phyloP scores from a whole-genome alignment of 345 rosid genomes.

The Rhodamnia argentea region DNA sequence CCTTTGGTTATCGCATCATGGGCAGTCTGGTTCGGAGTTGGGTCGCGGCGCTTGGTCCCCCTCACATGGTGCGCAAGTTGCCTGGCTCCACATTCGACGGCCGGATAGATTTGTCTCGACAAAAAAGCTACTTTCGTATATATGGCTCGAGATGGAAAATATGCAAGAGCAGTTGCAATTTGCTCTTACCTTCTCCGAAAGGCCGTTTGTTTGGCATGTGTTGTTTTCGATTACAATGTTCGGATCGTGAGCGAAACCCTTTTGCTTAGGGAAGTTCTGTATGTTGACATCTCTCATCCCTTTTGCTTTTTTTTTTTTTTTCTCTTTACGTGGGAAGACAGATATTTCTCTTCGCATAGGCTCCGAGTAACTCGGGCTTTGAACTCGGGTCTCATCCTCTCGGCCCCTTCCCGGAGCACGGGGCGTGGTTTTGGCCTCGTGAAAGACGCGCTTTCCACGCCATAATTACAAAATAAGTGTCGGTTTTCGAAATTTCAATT shows the following conservation, averaged over 20 bases:
- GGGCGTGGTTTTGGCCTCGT: background rate
- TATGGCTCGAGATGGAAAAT: background rate
- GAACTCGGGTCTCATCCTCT: background rate
- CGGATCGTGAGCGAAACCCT: background rate
- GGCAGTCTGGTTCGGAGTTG: background rate
- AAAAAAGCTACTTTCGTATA: background rate
- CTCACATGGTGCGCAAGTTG: background rate
- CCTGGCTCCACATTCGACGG: constrained; percentile 1
- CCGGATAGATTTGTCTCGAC: background rate
- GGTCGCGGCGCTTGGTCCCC: background rate
- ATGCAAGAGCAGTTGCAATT: background rate
- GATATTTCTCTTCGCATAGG: background rate
- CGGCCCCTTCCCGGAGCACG: background rate
- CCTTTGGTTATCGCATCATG: background rate
- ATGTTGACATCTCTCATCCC: background rate
- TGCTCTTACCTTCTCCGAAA: background rate
- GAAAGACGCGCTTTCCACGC: too few species aligned
- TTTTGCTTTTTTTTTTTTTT: background rate
- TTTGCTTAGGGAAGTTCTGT: background rate
- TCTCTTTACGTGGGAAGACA: background rate
- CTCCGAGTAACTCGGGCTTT: background rate
- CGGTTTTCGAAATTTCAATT: background rate
- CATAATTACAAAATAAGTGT: background rate
- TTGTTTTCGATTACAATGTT: background rate
- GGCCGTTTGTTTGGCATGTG: background rate